Base-by-base conservation (phyloP, 2,329 filamentous ascomycete species). In the Monilinia vaccinii-corymbosi region DNA sequence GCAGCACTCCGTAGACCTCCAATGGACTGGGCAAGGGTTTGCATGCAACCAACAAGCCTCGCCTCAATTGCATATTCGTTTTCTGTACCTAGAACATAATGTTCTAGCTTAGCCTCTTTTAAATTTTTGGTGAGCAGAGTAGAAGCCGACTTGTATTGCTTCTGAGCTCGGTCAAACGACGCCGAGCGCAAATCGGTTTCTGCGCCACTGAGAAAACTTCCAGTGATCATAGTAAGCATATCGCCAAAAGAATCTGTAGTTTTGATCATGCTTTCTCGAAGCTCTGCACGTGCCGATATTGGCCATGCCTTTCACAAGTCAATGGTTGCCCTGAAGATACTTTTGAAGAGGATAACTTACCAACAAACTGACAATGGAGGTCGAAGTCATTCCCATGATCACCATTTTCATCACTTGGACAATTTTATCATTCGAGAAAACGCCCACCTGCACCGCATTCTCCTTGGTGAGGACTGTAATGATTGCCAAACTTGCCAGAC, bases 401-500 rank as follows among this genome's bases (percentile, higher is more conserved):
- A 95, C 79, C 81, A 95, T 92, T 72, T 91, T 90, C 67, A 94
- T 76, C 31, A 93, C 86, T 72, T 95, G 89, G 0, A 85, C 77
- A 56, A 96, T 87, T 73, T 95, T 95, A 61, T 84, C 84, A 67
- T 88, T 84, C 0, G 88, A 91, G 69, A 96, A 91, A 56, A 87
- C 86, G 7, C 89, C 90, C 38, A 82, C 85, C 68, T 96, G 89
- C 0, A 97, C 86, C 2, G 91, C 85, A 55, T 91, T 91, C 73
- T 97, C 93, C 74, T 95, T 96, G 13, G 93, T 96, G 63, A 97
- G 77, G 49, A 96, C 84, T 2, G 89, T 92, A 70, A 97, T 96
- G 64, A 94, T 89, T 53, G 90, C 90, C 61, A 97, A 85, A 38
- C 90, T 93, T 8, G 92, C 85, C 65, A 97, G 78, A 36, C 91